Base-by-base conservation (phyloP, 1,284 basidiomycete species). In the Trichosporon sp. region DNA sequence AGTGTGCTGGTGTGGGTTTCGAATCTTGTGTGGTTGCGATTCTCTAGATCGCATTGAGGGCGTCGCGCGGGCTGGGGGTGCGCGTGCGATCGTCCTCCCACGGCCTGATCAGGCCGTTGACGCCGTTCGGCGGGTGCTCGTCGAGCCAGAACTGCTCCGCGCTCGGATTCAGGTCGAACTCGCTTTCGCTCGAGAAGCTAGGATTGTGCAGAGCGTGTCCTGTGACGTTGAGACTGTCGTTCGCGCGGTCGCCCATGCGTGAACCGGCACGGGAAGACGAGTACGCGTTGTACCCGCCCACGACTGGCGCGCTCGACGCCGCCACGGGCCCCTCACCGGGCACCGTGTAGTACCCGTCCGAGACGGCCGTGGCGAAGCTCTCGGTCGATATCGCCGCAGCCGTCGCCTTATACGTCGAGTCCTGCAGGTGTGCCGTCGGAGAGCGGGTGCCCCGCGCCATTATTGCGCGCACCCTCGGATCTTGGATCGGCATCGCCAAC, bases 61-160 rank as follows among this genome's bases (percentile, higher is more conserved):
- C 56, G 44, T 72, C 71, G 25, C 71, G 66, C 23, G 71, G 71
- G 8, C 62, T 65, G 31, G 67, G 68, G 11, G 65, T 72, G 25
- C 65, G 51, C 60, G 64, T 70, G 3, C 71, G 65, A n/a, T 70
- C 63, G 25, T 65, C 23, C 18, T 68, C 47, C 67, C 71, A 67
- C 32, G 71, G 68, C 35, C 68, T 51, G 25, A 64, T 23, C 1
- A 67, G 68, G 18, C 63, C 62, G 31, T 68, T 65, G 6, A 53
- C n/a, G 31, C 65, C 66, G 64, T 69, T 62, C 8, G 25, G 53
- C 7, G 60, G 60, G 18, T 51, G 44, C 38, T 77, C 75, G 32
- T 77, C 75, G 13, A 77, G 70, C 11, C 68, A 70, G 62, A 77
- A 77, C 18, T 71, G 72, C 31, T 72, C 67, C 38, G 73, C 75